Base-by-base conservation (phyloP, 1,284 basidiomycete species). In the Trichosporon inkin region DNA sequence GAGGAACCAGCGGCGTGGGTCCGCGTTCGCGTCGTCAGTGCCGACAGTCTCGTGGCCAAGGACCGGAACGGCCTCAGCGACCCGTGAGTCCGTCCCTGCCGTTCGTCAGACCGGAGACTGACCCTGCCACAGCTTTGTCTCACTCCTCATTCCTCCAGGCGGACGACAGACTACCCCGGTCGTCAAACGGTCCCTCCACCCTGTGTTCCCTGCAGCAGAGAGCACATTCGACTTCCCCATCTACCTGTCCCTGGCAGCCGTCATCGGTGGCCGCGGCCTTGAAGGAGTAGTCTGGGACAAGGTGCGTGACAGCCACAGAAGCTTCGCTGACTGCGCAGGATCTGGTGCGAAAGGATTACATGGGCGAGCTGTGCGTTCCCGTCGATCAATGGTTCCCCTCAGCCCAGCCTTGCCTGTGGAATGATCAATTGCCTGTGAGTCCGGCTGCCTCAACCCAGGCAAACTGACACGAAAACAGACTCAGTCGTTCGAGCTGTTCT, bases 241-340 rank as follows among this genome's bases (percentile, higher is more conserved):
- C 22, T 90, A 87, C 68, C 81, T 88, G 24, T 87, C 86, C 8
- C 81, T 88, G 34, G 86, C 86, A 0, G 88, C 87, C 57, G 82
- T 83, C 41, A 83, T 92, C 11, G 87, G 88, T 41, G 86, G 84
- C 4, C 64, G 77, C 22, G 77, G 77, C 6, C 71, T 97, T 53
- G 92, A 97, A 74, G 82, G 92, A 51, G 87, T 97, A 34, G 82
- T 92, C 0, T 98, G 94, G 94, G 92, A 95, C 78, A 92, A 90
- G 80, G 94, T 95, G 71, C 68, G 77, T 34, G 54, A 10, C 51
- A 16, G 17, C 14, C 19, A 7, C 35, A 14, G 35, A 11, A 4
- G 11, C 44, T 10, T 49, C 22, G 56, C 67, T 69, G 52, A 63
- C 57, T 4, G 16, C 6, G 13, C 60, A 77, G 75, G 77, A 80